A percentile compares a stretch with the other conserved stretches of the same genome.
Evolutionary conservation across 441 rosid species (phyloP).

Genomic region (Bocquillonia castaneifolia): DNA sequence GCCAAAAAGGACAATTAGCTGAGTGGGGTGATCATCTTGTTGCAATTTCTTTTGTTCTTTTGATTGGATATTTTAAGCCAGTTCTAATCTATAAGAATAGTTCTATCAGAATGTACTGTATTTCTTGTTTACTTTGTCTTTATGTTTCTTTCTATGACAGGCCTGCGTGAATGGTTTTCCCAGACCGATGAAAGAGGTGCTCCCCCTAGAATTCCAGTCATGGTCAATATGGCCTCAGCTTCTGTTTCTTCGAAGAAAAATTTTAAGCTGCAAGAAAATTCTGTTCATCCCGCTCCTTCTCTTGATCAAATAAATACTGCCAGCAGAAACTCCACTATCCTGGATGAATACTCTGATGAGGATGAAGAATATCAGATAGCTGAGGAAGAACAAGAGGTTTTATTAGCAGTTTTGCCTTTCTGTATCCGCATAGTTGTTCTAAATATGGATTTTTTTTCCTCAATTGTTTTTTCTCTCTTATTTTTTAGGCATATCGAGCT

Average conservation of each 20-base stretch:
- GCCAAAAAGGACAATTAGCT: not conserved
- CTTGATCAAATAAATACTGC: slow-evolving; percentile 63
- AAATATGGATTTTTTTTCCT: not conserved
- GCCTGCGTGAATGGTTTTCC: slow-evolving; percentile 93
- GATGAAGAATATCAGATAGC: slow-evolving; percentile 93
- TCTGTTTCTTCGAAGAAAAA: slow-evolving; percentile 52
- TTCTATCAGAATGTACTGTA: not conserved
- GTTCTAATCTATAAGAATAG: not conserved
- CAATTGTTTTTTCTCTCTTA: slow-evolving; percentile 8
- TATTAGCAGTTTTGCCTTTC: slow-evolving; percentile 16
- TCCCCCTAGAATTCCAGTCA: slow-evolving; percentile 90
- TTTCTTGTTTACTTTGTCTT: slow-evolving; percentile 17
- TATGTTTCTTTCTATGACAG: slow-evolving; percentile 35
- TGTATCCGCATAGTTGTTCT: slow-evolving; percentile 7
- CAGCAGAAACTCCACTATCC: slow-evolving; percentile 60
- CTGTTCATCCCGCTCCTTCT: slow-evolving; percentile 44
- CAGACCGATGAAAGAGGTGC: slow-evolving; percentile 95
- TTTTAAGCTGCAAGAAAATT: slow-evolving; percentile 46
- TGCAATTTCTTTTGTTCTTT: not conserved
- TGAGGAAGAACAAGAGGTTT: slow-evolving; percentile 88
- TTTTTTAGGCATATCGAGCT: slow-evolving; percentile 47
- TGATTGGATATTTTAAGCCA: not conserved
- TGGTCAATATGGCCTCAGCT: slow-evolving; percentile 94
- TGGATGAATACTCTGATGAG: slow-evolving; percentile 93
- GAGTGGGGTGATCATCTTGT: not conserved